phyloP scores from a whole-genome alignment of 768 basidiomycete genomes.

The Russula ochroleuca region DNA sequence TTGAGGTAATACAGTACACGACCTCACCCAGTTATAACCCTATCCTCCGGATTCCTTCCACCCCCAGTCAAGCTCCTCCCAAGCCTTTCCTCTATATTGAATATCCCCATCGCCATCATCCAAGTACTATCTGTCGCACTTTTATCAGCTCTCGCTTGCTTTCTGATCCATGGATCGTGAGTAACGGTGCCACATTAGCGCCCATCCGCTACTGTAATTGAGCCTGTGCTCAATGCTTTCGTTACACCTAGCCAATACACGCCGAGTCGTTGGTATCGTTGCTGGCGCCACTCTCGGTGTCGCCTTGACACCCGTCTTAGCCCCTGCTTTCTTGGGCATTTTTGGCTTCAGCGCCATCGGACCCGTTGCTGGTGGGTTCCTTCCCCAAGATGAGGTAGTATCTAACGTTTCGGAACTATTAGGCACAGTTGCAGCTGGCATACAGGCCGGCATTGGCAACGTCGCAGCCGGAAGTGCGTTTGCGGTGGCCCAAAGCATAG shows the following conservation, averaged over 20 bases:
- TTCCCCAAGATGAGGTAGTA: too few relatives aligned
- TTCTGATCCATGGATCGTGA: not conserved
- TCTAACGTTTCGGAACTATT: not conserved
- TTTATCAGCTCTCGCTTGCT: not conserved
- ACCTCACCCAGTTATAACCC: not conserved
- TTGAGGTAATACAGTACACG: too few relatives aligned
- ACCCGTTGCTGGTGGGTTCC: conserved; percentile 12
- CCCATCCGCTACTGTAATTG: not conserved
- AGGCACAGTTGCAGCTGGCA: conserved; percentile 9
- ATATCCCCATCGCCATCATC: not conserved
- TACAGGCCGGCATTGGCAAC: conserved; percentile 19
- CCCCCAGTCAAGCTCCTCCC: not conserved
- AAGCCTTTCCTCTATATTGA: not conserved
- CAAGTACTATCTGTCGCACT: not conserved
- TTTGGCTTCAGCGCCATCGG: conserved; percentile 13
- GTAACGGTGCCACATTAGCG: conserved; percentile 1
- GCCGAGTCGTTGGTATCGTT: not conserved
- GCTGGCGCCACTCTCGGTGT: not conserved
- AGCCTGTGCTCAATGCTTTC: not conserved
- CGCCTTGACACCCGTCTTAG: not conserved
- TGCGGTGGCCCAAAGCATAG: conserved; percentile 9
- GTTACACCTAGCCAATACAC: not conserved
- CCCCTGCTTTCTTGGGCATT: not conserved
- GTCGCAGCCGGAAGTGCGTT: conserved; percentile 19
- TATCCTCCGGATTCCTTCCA: not conserved